Percentiles rank a stretch among this genome's conserved stretches.
Evolutionary conservation across 495 filamentous ascomycete genomes (phyloP).

Genomic region (Penicillium roqueforti): DNA sequence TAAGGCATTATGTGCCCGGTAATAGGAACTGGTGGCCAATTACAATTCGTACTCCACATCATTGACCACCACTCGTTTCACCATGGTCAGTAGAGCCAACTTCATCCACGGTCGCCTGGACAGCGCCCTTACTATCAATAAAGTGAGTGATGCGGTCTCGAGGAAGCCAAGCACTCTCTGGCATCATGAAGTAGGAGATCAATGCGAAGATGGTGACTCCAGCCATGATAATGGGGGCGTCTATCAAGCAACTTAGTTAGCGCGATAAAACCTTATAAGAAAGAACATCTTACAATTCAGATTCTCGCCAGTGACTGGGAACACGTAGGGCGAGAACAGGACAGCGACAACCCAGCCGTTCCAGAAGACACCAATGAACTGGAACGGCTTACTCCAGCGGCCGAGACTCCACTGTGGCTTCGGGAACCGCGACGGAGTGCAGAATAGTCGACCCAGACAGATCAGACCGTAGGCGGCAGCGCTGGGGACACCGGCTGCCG

Average conservation of each 20-base stretch:
- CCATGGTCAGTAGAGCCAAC: conserved; percentile 6
- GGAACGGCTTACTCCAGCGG: conserved; percentile 43
- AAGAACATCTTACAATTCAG: conserved; percentile 39
- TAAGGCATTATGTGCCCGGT: neutral
- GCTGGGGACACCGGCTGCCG: conserved; percentile 47
- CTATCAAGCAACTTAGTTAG: conserved; percentile 22
- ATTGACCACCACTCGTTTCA: conserved; percentile 10
- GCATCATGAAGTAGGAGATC: conserved; percentile 46
- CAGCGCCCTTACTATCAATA: conserved; percentile 42
- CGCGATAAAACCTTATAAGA: neutral
- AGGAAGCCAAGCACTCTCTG: conserved; percentile 45
- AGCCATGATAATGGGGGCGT: conserved; percentile 48
- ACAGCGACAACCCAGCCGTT: conserved; percentile 50
- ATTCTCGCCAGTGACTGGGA: conserved; percentile 41
- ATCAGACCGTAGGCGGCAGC: conserved; percentile 53
- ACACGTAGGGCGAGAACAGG: conserved; percentile 45
- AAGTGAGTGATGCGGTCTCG: conserved; percentile 41
- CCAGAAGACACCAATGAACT: conserved; percentile 47
- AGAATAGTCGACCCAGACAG: conserved; percentile 47
- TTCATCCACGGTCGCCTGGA: conserved; percentile 27
- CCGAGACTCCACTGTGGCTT: conserved; percentile 46
- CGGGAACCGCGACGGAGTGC: conserved; percentile 45
- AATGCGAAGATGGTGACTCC: conserved; percentile 47
- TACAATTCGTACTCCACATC: conserved; percentile 6
- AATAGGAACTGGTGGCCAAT: neutral